Evolutionary conservation across 768 basidiomycete species (phyloP).

Genomic region (Suillus fuscotomentosus): DNA sequence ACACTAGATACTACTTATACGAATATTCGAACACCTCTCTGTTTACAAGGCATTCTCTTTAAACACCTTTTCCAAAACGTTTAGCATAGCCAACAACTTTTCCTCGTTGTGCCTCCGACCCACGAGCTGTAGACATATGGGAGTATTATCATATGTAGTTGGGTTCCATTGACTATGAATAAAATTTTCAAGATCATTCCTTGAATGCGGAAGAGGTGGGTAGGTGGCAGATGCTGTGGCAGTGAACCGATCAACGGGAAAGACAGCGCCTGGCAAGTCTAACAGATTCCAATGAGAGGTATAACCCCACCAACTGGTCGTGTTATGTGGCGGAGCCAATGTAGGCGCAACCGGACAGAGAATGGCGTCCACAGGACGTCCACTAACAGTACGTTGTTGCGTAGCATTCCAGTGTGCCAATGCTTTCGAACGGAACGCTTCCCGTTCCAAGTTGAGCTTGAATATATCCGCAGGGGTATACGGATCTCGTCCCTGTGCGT

Average conservation of each 20-base stretch:
- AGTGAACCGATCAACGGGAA: slow-evolving; percentile 41
- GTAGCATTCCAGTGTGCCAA: slow-evolving; percentile 47
- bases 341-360: slow-evolving; percentile 47
- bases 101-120: slow-evolving; percentile 53
- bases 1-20: background rate
- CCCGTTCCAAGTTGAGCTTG: slow-evolving; percentile 43
- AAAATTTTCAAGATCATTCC: slow-evolving; percentile 36
- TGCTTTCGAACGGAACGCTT: slow-evolving; percentile 38
- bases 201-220: slow-evolving; percentile 18
- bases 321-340: slow-evolving; percentile 47
- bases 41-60: background rate
- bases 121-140: slow-evolving; percentile 48
- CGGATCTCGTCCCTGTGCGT: slow-evolving; percentile 36
- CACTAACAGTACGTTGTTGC: slow-evolving; percentile 33
- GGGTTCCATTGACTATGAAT: slow-evolving; percentile 42
- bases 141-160: slow-evolving; percentile 39
- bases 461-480: slow-evolving; percentile 43
- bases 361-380: slow-evolving; percentile 46
- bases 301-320: slow-evolving; percentile 49
- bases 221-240: slow-evolving; percentile 21
- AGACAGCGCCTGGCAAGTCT: slow-evolving; percentile 47
- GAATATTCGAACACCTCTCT: background rate
- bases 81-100: slow-evolving; percentile 43
- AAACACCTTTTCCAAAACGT: slow-evolving; percentile 34
- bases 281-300: slow-evolving; percentile 53